phyloP scores from a whole-genome alignment of 192 early-diverging fungal genomes.

The Coemansia sp. region DNA sequence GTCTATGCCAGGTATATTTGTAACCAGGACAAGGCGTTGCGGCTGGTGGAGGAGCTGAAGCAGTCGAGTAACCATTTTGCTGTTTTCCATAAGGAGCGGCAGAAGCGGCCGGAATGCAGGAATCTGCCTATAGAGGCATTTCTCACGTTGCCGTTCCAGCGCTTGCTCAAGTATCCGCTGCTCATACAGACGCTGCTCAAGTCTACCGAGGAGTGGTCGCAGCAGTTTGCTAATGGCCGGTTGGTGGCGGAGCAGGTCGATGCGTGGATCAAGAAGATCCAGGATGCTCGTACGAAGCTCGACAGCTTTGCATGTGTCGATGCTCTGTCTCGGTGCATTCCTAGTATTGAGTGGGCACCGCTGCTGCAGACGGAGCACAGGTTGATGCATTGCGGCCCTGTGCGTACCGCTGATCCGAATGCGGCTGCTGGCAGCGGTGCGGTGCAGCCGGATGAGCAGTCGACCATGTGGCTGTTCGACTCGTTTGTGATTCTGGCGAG shows the following conservation, averaged over 20 bases:
- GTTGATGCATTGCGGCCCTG: slow-evolving; percentile 31
- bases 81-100: slow-evolving; percentile 53
- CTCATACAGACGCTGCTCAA: slow-evolving; percentile 55
- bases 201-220: slow-evolving; percentile 45
- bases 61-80: slow-evolving; percentile 51
- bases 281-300: slow-evolving; percentile 43
- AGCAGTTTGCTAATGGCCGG: slow-evolving; percentile 36
- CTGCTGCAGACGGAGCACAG: slow-evolving; percentile 28
- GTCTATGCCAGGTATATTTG: slow-evolving; percentile 57
- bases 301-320: slow-evolving; percentile 46
- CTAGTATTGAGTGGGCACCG: slow-evolving; percentile 28
- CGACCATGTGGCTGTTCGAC: slow-evolving; percentile 48
- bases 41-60: slow-evolving; percentile 48
- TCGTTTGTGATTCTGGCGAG: slow-evolving; percentile 33
- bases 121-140: slow-evolving; percentile 57
- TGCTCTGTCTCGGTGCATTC: slow-evolving; percentile 23
- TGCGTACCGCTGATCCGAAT: slow-evolving; percentile 19
- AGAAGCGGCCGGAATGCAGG: slow-evolving; percentile 53
- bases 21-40: slow-evolving; percentile 58
- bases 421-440: slow-evolving; percentile 12
- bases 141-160: slow-evolving; percentile 58
- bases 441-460: slow-evolving; percentile 25
- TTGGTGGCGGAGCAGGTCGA: slow-evolving; percentile 43
- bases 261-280: slow-evolving; percentile 49
- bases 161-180: slow-evolving; percentile 61